Evolutionary conservation across 768 basidiomycete species (phyloP).

Genomic region (Kwoniella dejecticola): DNA sequence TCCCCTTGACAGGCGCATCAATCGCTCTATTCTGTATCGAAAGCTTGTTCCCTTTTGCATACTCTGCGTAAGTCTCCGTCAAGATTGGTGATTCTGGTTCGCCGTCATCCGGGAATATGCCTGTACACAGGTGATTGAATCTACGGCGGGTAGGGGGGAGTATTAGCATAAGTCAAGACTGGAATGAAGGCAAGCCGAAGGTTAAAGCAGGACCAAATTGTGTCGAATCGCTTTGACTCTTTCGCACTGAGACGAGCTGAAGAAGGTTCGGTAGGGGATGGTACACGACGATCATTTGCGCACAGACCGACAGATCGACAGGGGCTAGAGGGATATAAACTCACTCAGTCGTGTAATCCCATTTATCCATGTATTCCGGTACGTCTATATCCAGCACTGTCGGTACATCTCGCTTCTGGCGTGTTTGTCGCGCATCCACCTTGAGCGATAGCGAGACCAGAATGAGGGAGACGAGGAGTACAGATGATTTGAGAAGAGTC

Average conservation of each 20-base stretch:
- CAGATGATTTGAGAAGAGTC: neutral
- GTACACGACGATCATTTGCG: neutral
- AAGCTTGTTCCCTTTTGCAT: neutral
- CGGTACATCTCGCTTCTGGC: neutral
- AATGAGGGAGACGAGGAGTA: neutral
- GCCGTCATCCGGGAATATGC: conserved; percentile 4
- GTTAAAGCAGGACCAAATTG: too few species aligned
- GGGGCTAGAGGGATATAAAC: neutral
- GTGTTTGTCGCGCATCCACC: neutral
- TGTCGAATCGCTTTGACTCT: too few species aligned
- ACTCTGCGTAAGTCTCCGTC: conserved; percentile 3
- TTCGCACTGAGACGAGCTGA: too few species aligned
- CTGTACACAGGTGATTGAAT: conserved; percentile 6
- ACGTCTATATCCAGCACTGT: neutral
- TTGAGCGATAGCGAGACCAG: neutral
- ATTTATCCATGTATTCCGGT: conserved; percentile 9
- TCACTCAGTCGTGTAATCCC: conserved; percentile 10
- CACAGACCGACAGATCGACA: neutral
- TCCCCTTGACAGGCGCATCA: neutral
- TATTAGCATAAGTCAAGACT: neutral
- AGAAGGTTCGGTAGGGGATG: neutral
- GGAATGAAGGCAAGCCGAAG: too few species aligned
- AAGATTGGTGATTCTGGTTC: conserved; percentile 2
- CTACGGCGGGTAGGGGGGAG: neutral
- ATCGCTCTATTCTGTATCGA: neutral